A percentile compares a stretch with the other conserved stretches of the same genome.
Conservation (phyloP, 495 filamentous ascomycete genomes). For the Neohortaea acidophila region DNA sequence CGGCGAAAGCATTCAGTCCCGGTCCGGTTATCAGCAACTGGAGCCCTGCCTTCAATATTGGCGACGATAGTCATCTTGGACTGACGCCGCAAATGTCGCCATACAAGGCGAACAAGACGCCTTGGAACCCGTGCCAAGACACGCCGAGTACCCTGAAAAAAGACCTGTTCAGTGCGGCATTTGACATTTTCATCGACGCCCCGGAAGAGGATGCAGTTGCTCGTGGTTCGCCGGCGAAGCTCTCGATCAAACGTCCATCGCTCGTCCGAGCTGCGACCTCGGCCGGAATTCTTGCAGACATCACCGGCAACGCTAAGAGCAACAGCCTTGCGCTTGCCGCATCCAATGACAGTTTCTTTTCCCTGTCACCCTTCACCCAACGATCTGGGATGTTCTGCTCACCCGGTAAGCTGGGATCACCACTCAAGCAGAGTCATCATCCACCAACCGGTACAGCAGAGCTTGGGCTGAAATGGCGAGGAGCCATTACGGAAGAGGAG, state of each 20-base stretch:
- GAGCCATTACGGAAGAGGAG: slow-evolving; percentile 8
- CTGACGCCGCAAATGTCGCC: slow-evolving; percentile 18
- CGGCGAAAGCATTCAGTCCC: slow-evolving; percentile 56
- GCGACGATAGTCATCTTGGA: slow-evolving; percentile 18
- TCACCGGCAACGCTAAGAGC: slow-evolving; percentile 33
- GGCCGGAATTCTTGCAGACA: slow-evolving; percentile 47
- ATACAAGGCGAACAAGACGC: slow-evolving; percentile 7
- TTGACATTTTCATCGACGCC: slow-evolving; percentile 61
- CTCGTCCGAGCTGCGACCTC: slow-evolving; percentile 42
- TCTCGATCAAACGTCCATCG: slow-evolving; percentile 47
- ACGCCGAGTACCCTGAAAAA: slow-evolving; percentile 20
- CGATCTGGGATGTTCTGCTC: slow-evolving; percentile 14
- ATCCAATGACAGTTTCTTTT: slow-evolving; percentile 8
- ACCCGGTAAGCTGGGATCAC: slow-evolving; percentile 19
- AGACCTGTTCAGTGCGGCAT: slow-evolving; percentile 37
- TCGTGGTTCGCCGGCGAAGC: slow-evolving; percentile 60
- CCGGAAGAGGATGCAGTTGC: slow-evolving; percentile 34
- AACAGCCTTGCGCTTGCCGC: slow-evolving; percentile 12
- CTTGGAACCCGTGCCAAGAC: slow-evolving; percentile 13
- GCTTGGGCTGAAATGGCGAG: slow-evolving; percentile 10
- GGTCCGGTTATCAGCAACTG: slow-evolving; percentile 47
- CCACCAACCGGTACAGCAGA: slow-evolving; percentile 17
- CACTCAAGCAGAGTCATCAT: slow-evolving; percentile 16
- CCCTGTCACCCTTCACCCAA: slow-evolving; percentile 24
- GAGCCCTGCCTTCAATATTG: slow-evolving; percentile 62